These are phyloP conservation scores for Thecaphora frezii DNA, from an alignment of 1,284 basidiomycete genomes.

Conservation along the genomic window DNA sequence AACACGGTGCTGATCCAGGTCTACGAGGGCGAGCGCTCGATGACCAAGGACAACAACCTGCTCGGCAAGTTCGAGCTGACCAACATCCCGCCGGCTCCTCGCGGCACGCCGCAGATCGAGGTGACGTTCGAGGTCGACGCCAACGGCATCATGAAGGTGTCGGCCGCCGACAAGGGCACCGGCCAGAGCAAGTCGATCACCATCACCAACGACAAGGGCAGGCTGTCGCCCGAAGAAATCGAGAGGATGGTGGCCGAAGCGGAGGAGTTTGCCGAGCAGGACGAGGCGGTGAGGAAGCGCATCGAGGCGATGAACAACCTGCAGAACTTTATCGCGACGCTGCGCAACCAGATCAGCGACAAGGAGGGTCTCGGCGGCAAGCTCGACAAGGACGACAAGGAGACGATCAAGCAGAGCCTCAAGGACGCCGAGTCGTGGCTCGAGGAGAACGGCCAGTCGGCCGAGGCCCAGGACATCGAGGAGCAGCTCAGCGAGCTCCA, in stretches of 20 bases:
- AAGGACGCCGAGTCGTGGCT: constrained; percentile 57
- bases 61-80: constrained; percentile 59
- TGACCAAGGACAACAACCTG: constrained; percentile 60
- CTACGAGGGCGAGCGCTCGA: constrained; percentile 59
- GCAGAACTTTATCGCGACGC: constrained; percentile 58
- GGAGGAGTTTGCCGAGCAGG: constrained; percentile 58
- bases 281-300: constrained; percentile 59
- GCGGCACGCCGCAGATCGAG: constrained; percentile 57
- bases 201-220: constrained; percentile 59
- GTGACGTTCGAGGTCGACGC: constrained; percentile 59
- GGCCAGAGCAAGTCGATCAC: constrained; percentile 59
- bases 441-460: constrained; percentile 55
- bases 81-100: constrained; percentile 57
- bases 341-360: constrained; percentile 54
- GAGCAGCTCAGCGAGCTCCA: constrained; percentile 60
- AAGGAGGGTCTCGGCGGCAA: constrained; percentile 59
- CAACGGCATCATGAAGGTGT: constrained; percentile 58
- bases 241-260: constrained; percentile 60
- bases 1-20: constrained; percentile 59
- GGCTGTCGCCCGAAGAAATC: constrained; percentile 55
- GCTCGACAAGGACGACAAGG: constrained; percentile 58
- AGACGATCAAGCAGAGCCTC: constrained; percentile 57
- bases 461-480: constrained; percentile 58
- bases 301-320: constrained; percentile 59
- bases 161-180: constrained; percentile 56